Conservation (phyloP, 345 rosid genomes). For the Excoecaria cochinchinensis region DNA sequence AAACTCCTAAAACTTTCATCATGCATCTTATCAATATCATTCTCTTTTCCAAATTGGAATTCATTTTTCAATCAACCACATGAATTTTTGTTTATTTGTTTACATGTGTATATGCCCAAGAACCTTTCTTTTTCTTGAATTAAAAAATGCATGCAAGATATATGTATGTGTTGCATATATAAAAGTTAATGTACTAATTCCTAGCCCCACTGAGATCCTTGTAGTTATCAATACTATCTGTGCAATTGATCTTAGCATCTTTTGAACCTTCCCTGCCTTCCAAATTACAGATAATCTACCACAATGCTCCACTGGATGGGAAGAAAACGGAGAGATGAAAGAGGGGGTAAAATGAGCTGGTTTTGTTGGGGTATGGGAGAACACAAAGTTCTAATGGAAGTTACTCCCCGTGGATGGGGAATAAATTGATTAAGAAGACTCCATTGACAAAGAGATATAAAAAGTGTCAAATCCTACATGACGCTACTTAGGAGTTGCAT, state of each 20-base stretch:
- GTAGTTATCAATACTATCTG: not conserved
- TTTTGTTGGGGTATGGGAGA: not conserved
- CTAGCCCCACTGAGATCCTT: not conserved
- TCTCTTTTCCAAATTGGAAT: not conserved
- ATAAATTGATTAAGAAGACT: not conserved
- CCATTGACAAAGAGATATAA: conserved; percentile 3
- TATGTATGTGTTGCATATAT: not conserved
- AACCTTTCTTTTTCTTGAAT: not conserved
- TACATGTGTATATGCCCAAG: not conserved
- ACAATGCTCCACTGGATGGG: not conserved
- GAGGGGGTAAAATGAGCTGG: too few species aligned
- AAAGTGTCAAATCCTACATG: not conserved
- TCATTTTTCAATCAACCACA: not conserved
- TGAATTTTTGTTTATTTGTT: not conserved
- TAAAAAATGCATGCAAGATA: not conserved
- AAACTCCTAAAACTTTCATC: not conserved
- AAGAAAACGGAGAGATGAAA: not conserved
- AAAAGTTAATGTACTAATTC: not conserved
- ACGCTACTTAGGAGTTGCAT: not conserved
- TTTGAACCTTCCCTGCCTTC: not conserved
- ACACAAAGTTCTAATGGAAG: not conserved
- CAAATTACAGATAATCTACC: not conserved
- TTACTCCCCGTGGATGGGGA: not conserved
- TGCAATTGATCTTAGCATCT: not conserved
- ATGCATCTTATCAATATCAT: not conserved